These are phyloP conservation scores for Pachysandra terminalis DNA, from an alignment of 164 flowering plant species.

Conservation along the genomic window DNA sequence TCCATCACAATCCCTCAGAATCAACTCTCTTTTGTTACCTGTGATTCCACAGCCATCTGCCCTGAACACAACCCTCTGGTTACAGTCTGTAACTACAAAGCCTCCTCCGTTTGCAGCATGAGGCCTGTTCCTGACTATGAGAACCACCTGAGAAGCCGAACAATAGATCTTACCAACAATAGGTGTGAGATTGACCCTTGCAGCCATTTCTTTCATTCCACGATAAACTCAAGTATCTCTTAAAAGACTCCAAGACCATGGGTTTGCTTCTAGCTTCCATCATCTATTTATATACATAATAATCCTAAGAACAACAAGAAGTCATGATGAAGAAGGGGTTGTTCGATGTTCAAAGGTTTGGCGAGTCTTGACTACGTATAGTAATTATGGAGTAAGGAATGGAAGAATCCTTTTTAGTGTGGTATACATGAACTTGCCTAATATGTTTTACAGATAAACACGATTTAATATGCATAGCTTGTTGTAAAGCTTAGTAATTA, in stretches of 20 bases:
- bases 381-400: too few relatives aligned
- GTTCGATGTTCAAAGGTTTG: background rate
- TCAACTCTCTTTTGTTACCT: conserved; percentile 56
- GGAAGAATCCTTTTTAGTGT: too few relatives aligned
- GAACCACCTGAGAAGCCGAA: conserved; percentile 37
- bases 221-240: background rate
- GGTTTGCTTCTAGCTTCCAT: background rate
- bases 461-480: too few relatives aligned
- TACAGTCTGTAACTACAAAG: conserved; percentile 62
- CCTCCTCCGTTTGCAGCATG: conserved; percentile 81
- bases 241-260: background rate
- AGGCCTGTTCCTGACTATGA: conserved; percentile 74
- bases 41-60: conserved; percentile 81
- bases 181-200: conserved; percentile 14
- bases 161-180: conserved; percentile 73
- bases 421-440: too few relatives aligned
- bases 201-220: conserved; percentile 10
- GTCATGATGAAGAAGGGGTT: too few relatives aligned
- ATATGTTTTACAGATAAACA: too few relatives aligned
- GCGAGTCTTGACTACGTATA: background rate
- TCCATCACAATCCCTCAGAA: conserved; percentile 52
- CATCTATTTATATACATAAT: background rate
- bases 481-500: too few relatives aligned
- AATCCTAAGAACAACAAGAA: too few relatives aligned
- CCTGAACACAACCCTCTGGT: conserved; percentile 54